Evolutionary conservation across 208 protist genomes (phyloP).

Genomic region (Leptomonas seymouri): DNA sequence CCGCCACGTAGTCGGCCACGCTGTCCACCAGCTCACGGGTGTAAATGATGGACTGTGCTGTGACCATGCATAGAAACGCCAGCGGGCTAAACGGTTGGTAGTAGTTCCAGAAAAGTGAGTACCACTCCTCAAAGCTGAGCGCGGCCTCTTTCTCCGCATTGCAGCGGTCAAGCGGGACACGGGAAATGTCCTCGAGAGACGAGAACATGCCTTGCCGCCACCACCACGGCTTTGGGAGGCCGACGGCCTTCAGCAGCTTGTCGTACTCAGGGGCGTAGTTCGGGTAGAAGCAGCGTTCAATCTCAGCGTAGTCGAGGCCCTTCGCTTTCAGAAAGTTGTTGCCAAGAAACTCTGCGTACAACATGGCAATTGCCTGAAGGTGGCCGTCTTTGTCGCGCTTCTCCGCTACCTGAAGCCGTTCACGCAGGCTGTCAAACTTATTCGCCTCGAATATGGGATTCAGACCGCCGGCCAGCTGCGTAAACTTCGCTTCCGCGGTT

Average conservation of each 20-base stretch:
- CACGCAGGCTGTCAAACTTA: constrained; percentile 78
- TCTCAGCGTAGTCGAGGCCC: constrained; percentile 65
- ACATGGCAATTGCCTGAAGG: constrained; percentile 82
- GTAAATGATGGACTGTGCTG: constrained; percentile 66
- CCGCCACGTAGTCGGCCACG: constrained; percentile 75
- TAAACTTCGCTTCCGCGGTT: constrained; percentile 72
- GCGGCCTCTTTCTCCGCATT: constrained; percentile 58
- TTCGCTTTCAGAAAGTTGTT: constrained; percentile 68
- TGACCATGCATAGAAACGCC: constrained; percentile 83
- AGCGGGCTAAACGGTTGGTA: constrained; percentile 79
- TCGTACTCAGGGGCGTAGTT: constrained; percentile 67
- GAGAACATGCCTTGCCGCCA: constrained; percentile 74
- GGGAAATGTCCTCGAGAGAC: constrained; percentile 83
- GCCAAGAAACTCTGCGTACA: constrained; percentile 82
- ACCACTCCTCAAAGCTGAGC: constrained; percentile 87
- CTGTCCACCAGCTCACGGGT: constrained; percentile 78
- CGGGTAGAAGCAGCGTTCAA: constrained; percentile 88
- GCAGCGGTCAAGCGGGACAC: constrained; percentile 79
- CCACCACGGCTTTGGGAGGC: constrained; percentile 65
- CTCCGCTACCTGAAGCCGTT: constrained; percentile 68
- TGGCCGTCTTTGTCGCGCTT: constrained; percentile 74
- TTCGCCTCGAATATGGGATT: constrained; percentile 80
- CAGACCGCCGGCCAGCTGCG: constrained; percentile 65
- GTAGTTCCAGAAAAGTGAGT: constrained; percentile 91
- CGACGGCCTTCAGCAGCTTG: constrained; percentile 51